Conservation (phyloP, 2,329 filamentous ascomycete genomes). For the Colletotrichum lupini region DNA sequence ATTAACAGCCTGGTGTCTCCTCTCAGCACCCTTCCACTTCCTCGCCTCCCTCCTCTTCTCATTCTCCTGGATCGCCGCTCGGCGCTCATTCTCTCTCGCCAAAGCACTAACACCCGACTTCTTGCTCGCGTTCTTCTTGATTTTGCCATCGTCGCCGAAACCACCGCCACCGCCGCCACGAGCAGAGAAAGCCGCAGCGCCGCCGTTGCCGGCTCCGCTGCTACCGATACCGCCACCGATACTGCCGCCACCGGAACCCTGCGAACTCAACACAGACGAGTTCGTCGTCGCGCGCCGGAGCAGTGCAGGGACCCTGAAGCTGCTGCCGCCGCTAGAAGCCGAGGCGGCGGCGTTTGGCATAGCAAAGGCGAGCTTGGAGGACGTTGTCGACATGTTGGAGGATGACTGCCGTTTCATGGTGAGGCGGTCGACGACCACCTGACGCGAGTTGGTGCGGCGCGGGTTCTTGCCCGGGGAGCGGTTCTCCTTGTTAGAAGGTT, state of each 20-base stretch:
- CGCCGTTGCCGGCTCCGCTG: constrained; percentile 22
- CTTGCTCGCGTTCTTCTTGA: constrained; percentile 71
- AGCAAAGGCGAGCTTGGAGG: constrained; percentile 66
- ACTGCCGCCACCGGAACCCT: constrained; percentile 18
- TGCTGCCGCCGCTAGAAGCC: constrained; percentile 49
- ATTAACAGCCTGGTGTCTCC: constrained; percentile 65
- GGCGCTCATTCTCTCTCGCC: constrained; percentile 68
- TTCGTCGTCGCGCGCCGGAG: constrained; percentile 80
- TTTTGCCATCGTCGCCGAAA: constrained; percentile 61
- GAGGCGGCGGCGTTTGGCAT: constrained; percentile 47
- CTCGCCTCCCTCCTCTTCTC: constrained; percentile 69
- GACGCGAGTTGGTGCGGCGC: constrained; percentile 45
- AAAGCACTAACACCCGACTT: constrained; percentile 71
- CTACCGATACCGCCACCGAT: neutral
- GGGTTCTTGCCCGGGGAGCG: constrained; percentile 43
- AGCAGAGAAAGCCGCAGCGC: constrained; percentile 7
- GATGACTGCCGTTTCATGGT: constrained; percentile 70
- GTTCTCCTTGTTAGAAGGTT: constrained; percentile 64
- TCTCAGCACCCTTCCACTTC: constrained; percentile 68
- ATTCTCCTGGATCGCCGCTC: constrained; percentile 64
- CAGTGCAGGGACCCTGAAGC: constrained; percentile 76
- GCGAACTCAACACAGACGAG: constrained; percentile 57
- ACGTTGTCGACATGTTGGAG: constrained; percentile 44
- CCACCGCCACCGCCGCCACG: constrained; percentile 32
- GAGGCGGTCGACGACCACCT: constrained; percentile 77